Conservation (phyloP, 2,329 filamentous ascomycete genomes). For the Beauveria bassiana region DNA sequence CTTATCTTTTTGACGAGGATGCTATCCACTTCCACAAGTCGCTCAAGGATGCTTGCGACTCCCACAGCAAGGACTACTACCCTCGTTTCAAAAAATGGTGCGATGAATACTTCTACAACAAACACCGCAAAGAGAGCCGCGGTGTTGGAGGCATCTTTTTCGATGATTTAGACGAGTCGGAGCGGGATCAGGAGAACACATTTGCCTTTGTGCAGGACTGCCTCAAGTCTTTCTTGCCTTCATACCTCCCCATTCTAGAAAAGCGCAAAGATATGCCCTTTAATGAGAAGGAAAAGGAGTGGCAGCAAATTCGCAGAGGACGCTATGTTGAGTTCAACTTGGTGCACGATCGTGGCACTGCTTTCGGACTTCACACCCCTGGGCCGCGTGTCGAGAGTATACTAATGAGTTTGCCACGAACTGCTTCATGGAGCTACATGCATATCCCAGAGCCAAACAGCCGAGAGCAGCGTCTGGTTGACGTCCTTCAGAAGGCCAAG, state of each 20-base stretch:
- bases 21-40: slow-evolving; percentile 93
- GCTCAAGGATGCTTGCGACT: slow-evolving; percentile 87
- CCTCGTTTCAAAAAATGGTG: slow-evolving; percentile 97
- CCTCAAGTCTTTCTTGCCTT: slow-evolving; percentile 78
- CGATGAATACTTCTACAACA: slow-evolving; percentile 93
- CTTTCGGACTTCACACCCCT: slow-evolving; percentile 89
- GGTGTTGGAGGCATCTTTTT: slow-evolving; percentile 98
- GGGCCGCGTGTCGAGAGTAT: slow-evolving; percentile 92
- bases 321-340: slow-evolving; percentile 98
- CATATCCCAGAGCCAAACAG: slow-evolving; percentile 69
- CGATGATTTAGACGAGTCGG: slow-evolving; percentile 83
- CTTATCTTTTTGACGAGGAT: slow-evolving; percentile 94
- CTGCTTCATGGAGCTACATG: slow-evolving; percentile 95
- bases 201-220: slow-evolving; percentile 87
- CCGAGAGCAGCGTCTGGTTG: slow-evolving; percentile 71
- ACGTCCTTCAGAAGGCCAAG: slow-evolving; percentile 57
- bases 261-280: slow-evolving; percentile 88
- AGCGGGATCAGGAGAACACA: slow-evolving; percentile 79
- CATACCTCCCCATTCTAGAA: slow-evolving; percentile 83
- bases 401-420: slow-evolving; percentile 90
- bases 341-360: slow-evolving; percentile 90
- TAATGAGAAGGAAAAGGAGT: slow-evolving; percentile 78
- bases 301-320: slow-evolving; percentile 93
- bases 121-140: slow-evolving; percentile 78
- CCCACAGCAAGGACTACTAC: slow-evolving; percentile 87